Evolutionary conservation across 2,329 filamentous ascomycete genomes (phyloP), one percentile per base, ranked within the genome.

Genomic region (Rhynchosporium graminicola): DNA sequence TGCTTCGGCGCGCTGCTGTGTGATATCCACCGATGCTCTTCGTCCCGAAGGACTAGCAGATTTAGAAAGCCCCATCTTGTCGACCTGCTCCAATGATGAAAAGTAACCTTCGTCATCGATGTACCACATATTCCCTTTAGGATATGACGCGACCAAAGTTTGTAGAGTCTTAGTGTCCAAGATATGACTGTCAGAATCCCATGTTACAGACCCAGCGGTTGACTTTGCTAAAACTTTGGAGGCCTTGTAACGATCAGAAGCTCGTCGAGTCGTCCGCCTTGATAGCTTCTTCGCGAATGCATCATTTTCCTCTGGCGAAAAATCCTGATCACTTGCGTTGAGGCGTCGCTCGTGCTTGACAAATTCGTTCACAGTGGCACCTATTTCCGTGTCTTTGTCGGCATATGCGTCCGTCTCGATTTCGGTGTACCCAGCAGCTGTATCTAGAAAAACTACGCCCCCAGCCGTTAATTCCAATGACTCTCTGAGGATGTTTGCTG

Each of bases 61-160:
- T 4, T 33, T 46, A 20, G 45, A 59, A 10, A 63, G 42, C 15
- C 69, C 54, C 6, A 55, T 45, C 15, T 62, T 65, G 20, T 63
- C 56, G 3, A 67, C 40, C 60, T 73, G 70, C 40, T 72, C 71
- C 9, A 73, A 40, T 5, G 70, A 72, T 5, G 70, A 70, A 48
- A 72, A 72, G 59, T 68, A 72, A 1, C 70, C 70, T 28, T 71
- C 68, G 9, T 72, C 65, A 46, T 72, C 71, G 38, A 73, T 66
- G 50, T 71, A 72, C 69, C 70, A 73, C 8, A 73, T 52, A 61
- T 73, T 72, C 5, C 71, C 71, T 43, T 72, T 70, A 0, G 71
- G 71, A 57, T 73, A 73, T 0, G 65, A 64, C 26, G 68, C 67
- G 7, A 71, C 69, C 1, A 73, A 59, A 4, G 65, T 56, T 46